Evolutionary conservation across 345 rosid species (phyloP), one percentile per base, ranked within the genome.

Genomic region (Gossypium stocksii): DNA sequence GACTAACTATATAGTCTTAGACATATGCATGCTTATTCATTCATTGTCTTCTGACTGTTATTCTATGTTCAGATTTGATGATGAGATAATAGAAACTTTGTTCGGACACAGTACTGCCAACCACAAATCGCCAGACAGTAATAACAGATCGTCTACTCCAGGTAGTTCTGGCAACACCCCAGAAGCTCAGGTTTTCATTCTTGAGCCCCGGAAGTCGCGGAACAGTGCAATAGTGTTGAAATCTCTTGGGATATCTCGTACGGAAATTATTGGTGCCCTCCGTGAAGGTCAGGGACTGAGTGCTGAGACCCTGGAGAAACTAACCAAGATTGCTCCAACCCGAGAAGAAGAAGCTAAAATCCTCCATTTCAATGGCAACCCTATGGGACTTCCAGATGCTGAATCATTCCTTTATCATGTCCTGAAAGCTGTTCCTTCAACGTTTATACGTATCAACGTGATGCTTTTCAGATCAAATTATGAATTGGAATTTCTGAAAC

Each of bases 391-490:
- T 6, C 90, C 93, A 11, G 88, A 86, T 56, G 97, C 95, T 1
- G 98, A 94, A 66, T 78, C 84, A 29, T 92, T 90, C 77, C 77
- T 92, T 45, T 81, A 78, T 82, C 70, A 84, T 74, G 80, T 90
- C 80, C 89, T 94, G 56, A 90, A 83, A 74, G 86, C 88, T 0
- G 81, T 88, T 70, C 97, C 98, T 53, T 82, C 84, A 3, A 93
- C 98, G 10, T 92, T 94, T 70, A 79, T 79, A 46, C 83, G 92
- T 0, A 76, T 89, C 54, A 83, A 86, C 9, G 87, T 93, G 0
- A 83, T 91, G 84, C 92, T 90, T 54, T 94, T 94, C 61, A 86
- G 83, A 76, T 86, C 83, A 34, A 89, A 81, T 79, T 94, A 90
- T 69, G 84, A 83, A 34, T 70, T 87, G 11, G 97, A 94, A 57